These are phyloP conservation scores for Trametes sp. DNA, from an alignment of 1,284 basidiomycete genomes.

Conservation along the genomic window DNA sequence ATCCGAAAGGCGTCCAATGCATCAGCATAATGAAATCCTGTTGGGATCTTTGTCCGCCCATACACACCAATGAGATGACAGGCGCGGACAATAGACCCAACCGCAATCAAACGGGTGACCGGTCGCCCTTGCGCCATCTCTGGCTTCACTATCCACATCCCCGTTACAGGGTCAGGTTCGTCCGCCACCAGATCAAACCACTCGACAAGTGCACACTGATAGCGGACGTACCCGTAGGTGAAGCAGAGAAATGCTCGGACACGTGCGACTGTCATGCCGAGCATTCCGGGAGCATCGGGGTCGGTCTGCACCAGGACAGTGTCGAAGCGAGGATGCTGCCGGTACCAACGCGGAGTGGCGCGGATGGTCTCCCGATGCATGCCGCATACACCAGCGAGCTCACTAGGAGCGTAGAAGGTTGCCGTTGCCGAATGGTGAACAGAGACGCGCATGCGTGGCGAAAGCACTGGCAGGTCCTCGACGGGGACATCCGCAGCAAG, in stretches of 20 bases:
- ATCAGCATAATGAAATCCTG: conserved; percentile 7
- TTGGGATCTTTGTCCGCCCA: conserved; percentile 11
- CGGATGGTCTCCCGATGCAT: conserved; percentile 37
- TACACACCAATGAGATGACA: conserved; percentile 31
- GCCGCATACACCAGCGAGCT: conserved; percentile 31
- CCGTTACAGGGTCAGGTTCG: conserved; percentile 25
- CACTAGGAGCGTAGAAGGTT: conserved; percentile 39
- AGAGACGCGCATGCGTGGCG: neutral
- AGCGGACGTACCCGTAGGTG: neutral
- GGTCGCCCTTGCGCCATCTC: conserved; percentile 12
- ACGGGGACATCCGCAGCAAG: too few species aligned
- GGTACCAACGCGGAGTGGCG: conserved; percentile 25
- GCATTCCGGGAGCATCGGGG: neutral
- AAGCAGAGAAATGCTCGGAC: conserved; percentile 21
- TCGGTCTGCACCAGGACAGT: conserved; percentile 20
- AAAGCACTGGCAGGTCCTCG: neutral
- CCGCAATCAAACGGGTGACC: conserved; percentile 7
- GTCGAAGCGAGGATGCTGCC: conserved; percentile 18
- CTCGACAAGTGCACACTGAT: conserved; percentile 33
- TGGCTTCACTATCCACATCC: conserved; percentile 23
- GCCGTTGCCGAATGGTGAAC: conserved; percentile 23
- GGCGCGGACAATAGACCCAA: conserved; percentile 21
- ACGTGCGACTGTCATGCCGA: conserved; percentile 12
- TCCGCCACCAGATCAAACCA: conserved; percentile 29
- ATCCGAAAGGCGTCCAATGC: conserved; percentile 18